A percentile compares a stretch with the other conserved stretches of the same genome.
Conservation (phyloP, 2,329 filamentous ascomycete genomes). For the Calonectria pseudoreteaudii region DNA sequence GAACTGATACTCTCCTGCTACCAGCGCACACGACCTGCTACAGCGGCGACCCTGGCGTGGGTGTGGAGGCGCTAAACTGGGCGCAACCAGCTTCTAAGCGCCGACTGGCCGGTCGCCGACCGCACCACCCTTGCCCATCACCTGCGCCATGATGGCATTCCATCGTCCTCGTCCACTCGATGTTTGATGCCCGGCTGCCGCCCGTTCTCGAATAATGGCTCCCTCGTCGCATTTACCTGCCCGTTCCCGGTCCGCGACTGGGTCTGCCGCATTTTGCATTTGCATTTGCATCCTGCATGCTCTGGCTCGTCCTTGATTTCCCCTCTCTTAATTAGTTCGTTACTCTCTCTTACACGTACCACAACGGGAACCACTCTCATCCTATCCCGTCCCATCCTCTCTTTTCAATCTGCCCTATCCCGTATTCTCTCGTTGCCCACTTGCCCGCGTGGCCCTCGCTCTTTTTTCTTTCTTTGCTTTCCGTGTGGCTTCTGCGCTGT, state of each 20-base stretch:
- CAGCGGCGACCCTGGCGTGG: slow-evolving; percentile 28
- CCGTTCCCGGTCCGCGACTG: slow-evolving; percentile 16
- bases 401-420: slow-evolving; percentile 39
- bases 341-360: slow-evolving; percentile 12
- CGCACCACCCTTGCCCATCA: slow-evolving; percentile 48
- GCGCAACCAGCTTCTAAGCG: slow-evolving; percentile 46
- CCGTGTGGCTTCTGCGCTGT: slow-evolving; percentile 18
- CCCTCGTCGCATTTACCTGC: slow-evolving; percentile 15
- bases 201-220: slow-evolving; percentile 28
- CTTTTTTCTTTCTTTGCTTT: slow-evolving; percentile 13
- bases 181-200: slow-evolving; percentile 33
- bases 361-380: slow-evolving; percentile 20
- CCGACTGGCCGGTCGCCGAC: slow-evolving; percentile 48
- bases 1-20: slow-evolving; percentile 21
- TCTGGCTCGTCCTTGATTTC: slow-evolving; percentile 8
- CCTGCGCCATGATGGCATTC: slow-evolving; percentile 41
- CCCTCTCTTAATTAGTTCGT: background rate
- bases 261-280: slow-evolving; percentile 19
- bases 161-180: slow-evolving; percentile 42
- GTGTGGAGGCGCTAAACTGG: slow-evolving; percentile 41
- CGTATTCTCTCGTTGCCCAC: slow-evolving; percentile 21
- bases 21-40: slow-evolving; percentile 15
- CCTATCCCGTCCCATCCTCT: slow-evolving; percentile 22
- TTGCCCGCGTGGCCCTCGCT: background rate
- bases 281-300: slow-evolving; percentile 17